phyloP scores from a whole-genome alignment of 139 green algal species.

The Tetradesmus obliquus region DNA sequence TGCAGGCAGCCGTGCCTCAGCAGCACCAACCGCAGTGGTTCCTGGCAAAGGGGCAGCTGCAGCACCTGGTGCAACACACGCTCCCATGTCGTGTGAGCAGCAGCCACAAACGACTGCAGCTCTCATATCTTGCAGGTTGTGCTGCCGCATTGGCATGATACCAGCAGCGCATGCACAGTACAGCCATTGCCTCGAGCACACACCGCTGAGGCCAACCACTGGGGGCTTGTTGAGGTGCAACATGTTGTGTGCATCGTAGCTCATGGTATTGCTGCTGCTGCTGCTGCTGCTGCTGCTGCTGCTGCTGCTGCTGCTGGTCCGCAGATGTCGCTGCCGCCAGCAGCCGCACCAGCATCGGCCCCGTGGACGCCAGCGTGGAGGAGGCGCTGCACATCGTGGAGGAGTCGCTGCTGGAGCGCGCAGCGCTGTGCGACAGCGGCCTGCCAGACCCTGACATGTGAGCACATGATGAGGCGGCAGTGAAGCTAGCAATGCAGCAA shows the following conservation, averaged over 20 bases:
- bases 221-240: background rate
- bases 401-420: conserved; percentile 34
- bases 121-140: too few relatives aligned
- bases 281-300: background rate
- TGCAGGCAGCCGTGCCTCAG: background rate
- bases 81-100: too few relatives aligned
- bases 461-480: background rate
- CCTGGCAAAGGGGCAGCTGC: too few relatives aligned
- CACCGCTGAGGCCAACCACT: too few relatives aligned
- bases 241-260: background rate
- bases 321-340: conserved; percentile 22
- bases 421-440: conserved; percentile 65
- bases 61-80: too few relatives aligned
- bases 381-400: conserved; percentile 34
- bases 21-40: background rate
- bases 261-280: background rate
- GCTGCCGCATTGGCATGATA: too few relatives aligned
- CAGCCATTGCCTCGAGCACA: too few relatives aligned
- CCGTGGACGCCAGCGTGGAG: conserved; percentile 23
- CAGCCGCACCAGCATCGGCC: background rate
- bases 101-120: too few relatives aligned
- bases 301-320: background rate
- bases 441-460: conserved; percentile 81
- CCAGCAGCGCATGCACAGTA: too few relatives aligned
- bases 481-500: too few relatives aligned